These are phyloP conservation scores for Xylaria sp. DNA, from an alignment of 2,329 filamentous ascomycete genomes.

Conservation along the genomic window DNA sequence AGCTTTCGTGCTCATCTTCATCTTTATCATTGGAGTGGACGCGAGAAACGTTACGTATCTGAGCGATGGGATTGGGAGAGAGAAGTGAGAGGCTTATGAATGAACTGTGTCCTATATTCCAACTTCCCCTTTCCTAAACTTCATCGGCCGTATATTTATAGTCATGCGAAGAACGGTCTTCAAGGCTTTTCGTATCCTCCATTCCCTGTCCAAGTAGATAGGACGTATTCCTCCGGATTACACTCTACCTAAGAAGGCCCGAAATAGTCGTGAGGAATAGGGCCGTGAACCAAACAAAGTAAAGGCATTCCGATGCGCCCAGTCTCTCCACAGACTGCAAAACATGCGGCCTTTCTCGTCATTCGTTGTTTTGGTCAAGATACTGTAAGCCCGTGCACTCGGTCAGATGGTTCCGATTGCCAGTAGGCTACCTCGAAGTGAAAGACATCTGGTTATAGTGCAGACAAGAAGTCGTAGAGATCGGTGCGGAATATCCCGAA, in stretches of 20 bases:
- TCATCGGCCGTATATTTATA: background rate
- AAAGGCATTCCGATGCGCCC: background rate
- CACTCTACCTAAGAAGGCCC: conserved; percentile 6
- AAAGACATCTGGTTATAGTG: background rate
- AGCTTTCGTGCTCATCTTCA: background rate
- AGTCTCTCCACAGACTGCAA: background rate
- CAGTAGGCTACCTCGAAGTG: conserved; percentile 7
- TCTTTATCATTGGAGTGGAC: background rate
- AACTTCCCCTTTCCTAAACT: background rate
- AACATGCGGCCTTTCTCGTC: background rate
- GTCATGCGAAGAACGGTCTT: background rate
- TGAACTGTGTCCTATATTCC: background rate
- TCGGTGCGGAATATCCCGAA: background rate
- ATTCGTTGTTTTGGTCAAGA: background rate
- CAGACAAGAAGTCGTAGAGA: background rate
- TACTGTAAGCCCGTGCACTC: background rate
- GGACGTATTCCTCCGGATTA: background rate
- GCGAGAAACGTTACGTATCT: background rate
- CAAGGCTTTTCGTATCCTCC: background rate
- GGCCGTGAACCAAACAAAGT: background rate
- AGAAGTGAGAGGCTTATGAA: background rate
- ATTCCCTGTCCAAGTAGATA: background rate
- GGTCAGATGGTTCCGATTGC: conserved; percentile 5
- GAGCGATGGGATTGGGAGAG: background rate
- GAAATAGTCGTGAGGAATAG: conserved; percentile 5